These are phyloP conservation scores for Chaetomiaceae sp. DNA, from an alignment of 2,329 filamentous ascomycete genomes.

Conservation along the genomic window DNA sequence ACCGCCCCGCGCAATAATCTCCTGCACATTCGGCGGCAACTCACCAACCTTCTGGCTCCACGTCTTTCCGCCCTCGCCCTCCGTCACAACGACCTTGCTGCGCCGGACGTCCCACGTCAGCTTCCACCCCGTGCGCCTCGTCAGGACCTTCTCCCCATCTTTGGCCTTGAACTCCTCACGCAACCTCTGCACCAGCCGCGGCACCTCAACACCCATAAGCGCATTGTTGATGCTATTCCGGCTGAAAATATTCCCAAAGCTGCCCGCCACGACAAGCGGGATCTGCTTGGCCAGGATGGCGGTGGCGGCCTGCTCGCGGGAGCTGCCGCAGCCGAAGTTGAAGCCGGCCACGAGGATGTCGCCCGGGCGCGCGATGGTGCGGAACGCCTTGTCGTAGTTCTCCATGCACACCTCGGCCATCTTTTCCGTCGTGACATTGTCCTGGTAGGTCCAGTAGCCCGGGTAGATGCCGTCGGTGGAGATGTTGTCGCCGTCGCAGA, in stretches of 20 bases:
- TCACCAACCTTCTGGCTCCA: slow-evolving; percentile 83
- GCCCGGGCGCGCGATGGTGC: slow-evolving; percentile 55
- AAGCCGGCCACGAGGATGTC: slow-evolving; percentile 84
- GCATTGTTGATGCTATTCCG: slow-evolving; percentile 79
- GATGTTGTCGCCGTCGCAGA: slow-evolving; percentile 76
- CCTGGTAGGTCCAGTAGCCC: slow-evolving; percentile 81
- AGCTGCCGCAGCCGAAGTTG: slow-evolving; percentile 83
- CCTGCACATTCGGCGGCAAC: slow-evolving; percentile 79
- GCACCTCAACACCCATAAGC: slow-evolving; percentile 67
- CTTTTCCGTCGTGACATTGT: slow-evolving; percentile 66
- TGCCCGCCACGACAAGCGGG: slow-evolving; percentile 73
- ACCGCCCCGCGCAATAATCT: slow-evolving; percentile 73
- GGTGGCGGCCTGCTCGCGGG: slow-evolving; percentile 83
- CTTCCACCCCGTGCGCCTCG: slow-evolving; percentile 76
- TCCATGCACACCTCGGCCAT: slow-evolving; percentile 93
- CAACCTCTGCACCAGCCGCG: slow-evolving; percentile 60
- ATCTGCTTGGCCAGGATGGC: slow-evolving; percentile 78
- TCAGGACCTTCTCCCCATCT: slow-evolving; percentile 50
- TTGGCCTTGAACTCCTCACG: slow-evolving; percentile 50
- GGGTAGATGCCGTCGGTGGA: slow-evolving; percentile 93
- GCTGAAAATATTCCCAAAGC: slow-evolving; percentile 79
- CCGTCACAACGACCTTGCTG: slow-evolving; percentile 65
- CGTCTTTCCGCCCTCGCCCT: slow-evolving; percentile 59
- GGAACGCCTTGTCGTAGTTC: slow-evolving; percentile 81
- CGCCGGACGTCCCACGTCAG: slow-evolving; percentile 75